Evolutionary conservation across 805 yeast genomes (phyloP), one percentile per base, ranked within the genome.

Genomic region (Tetrapisispora arboricola): DNA sequence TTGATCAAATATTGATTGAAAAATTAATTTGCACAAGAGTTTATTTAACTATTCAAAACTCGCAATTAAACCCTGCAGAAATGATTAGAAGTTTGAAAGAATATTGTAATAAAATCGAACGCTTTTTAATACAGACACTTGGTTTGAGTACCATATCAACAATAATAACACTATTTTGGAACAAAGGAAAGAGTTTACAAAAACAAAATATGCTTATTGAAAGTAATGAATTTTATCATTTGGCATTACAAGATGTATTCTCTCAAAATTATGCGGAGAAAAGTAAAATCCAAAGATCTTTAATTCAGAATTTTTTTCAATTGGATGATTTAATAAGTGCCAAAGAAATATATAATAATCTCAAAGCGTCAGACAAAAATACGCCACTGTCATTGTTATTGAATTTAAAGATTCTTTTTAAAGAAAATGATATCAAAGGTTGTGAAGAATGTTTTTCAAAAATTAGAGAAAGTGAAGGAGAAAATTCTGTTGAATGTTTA

Each of bases 131-230:
- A n/a, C 44, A 40, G 21, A 30, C 47, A 0, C 42, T 68, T 2
- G 51, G 65, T 0, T 54, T 50, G 25, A 51, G 53, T 13, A 50
- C 66, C 5, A 42, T 59, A 6, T 55, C 65, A 5, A 53, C 67
- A 32, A 38, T 62, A 5, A 53, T 64, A 0, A 58, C 70, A 1
- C 42, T 68, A 21, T 42, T 69, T 16, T 69, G 72, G 71, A 67
- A 66, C 36, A 40, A 49, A 16, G 71, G 67, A 0, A 65, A 65
- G 30, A 45, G 49, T 15, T 45, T 50, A 15, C 55, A 53, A 22
- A 68, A 57, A 45, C 39, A 33, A 9, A 49, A 46, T 7, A 41
- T 53, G 2, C 47, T 32, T 30, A 20, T 27, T 1, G 53, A 55
- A 17, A 48, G 60, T 6, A 44, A 55, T 11, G 48, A 44, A 2